Evolutionary conservation across 805 yeast genomes (phyloP), one percentile per base, ranked within the genome.

Genomic region (Zygosaccharomyces gambellarensis): DNA sequence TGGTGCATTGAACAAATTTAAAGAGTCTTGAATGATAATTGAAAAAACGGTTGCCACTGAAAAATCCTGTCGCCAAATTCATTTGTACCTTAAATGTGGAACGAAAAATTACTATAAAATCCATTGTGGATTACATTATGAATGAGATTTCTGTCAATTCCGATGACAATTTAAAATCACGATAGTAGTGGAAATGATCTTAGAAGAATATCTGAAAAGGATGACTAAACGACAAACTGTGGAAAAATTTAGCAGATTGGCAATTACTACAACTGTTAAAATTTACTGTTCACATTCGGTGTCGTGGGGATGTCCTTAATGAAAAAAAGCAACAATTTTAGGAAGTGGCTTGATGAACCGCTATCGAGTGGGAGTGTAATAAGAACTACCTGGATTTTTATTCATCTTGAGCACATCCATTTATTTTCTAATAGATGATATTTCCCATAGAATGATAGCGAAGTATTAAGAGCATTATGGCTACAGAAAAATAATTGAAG

Each of bases 401-500:
- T 74, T 86, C 49, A 64, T 82, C 39, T 65, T 85, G 47, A 75
- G 90, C 41, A 82, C 92, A 0, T 89, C 90, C 0, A 83, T 84
- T 0, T 86, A 83, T 59, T 82, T 86, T 60, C 82, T 80, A 63
- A 84, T 87, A 0, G 90, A 87, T 22, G 87, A 82, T 59, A 73
- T 82, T 2, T 86, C 85, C 68, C 94, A 86, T 57, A 57, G 69
- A 11, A 86, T 85, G 58, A 87, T 92, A 0, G 11, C 80, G 27
- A 75, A 75, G 45, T 92, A 85, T 54, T 85, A 2, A 60, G 71
- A 47, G 70, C 80, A 2, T 62, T 85, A 28, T 85, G 88, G 87
- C 61, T 69, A 12, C 71, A 73, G 39, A 77, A 76, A 32, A 81
- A 78, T 41, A 68, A 82, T 1, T 79, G 82, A 75, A 69, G 61